Conservation (phyloP, 495 filamentous ascomycete genomes). For the Emericellopsis terricola region DNA sequence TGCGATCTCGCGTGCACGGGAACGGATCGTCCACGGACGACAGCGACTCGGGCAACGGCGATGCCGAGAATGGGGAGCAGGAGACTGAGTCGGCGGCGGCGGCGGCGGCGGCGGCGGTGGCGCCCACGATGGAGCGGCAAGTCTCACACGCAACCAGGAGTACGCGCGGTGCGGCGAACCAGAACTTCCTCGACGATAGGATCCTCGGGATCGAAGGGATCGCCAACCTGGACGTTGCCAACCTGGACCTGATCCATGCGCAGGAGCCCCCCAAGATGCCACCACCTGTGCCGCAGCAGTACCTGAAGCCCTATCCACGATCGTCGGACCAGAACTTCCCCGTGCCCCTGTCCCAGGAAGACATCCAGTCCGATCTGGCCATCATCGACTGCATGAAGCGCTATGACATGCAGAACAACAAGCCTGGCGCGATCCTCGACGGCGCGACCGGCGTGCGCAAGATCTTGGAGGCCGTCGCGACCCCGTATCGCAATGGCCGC, state of each 20-base stretch:
- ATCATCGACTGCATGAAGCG: constrained; percentile 33
- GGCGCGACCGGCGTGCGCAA: constrained; percentile 23
- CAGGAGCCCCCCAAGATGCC: constrained; percentile 38
- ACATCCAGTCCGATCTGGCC: constrained; percentile 39
- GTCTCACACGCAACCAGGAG: constrained; percentile 59
- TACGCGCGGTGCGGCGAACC: constrained; percentile 37
- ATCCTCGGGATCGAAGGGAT: constrained; percentile 40
- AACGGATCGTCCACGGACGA: constrained; percentile 27
- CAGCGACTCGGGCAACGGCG: constrained; percentile 31
- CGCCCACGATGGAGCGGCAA: constrained; percentile 52
- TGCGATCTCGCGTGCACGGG: constrained; percentile 24
- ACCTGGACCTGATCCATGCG: constrained; percentile 24
- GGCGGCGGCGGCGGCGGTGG: constrained; percentile 23
- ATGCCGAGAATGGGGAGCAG: constrained; percentile 21
- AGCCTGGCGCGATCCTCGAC: constrained; percentile 23
- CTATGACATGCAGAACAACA: constrained; percentile 21
- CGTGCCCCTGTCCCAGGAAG: constrained; percentile 33
- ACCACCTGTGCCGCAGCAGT: constrained; percentile 37
- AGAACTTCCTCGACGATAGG: constrained; percentile 34
- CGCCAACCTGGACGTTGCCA: constrained; percentile 42
- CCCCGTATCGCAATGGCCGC: constrained; percentile 15
- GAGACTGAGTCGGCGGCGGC: constrained; percentile 8
- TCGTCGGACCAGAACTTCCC: constrained; percentile 25
- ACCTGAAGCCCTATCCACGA: constrained; percentile 24
- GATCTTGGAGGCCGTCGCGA: constrained; percentile 22